These are phyloP conservation scores for Gossypium bickii DNA, from an alignment of 345 rosid genomes.

Conservation along the genomic window DNA sequence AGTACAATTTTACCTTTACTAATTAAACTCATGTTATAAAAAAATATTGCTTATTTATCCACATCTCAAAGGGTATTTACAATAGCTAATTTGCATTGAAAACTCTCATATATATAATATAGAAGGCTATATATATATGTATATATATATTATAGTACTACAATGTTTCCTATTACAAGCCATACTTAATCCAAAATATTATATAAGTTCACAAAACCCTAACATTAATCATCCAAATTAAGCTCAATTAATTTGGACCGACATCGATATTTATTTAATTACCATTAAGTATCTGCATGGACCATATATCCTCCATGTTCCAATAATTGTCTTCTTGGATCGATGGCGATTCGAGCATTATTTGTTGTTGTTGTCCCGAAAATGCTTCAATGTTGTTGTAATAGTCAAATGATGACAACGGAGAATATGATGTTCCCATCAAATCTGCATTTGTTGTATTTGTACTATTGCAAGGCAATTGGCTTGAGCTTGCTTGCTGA, in stretches of 20 bases:
- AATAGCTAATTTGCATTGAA: background rate
- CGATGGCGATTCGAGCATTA: conserved; percentile 18
- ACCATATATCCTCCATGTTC: conserved; percentile 87
- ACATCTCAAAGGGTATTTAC: background rate
- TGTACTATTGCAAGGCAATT: conserved; percentile 27
- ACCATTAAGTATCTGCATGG: conserved; percentile 55
- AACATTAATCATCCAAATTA: background rate
- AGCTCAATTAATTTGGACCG: background rate
- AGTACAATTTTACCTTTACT: too few relatives aligned
- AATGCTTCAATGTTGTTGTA: conserved; percentile 23
- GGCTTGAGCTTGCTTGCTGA: conserved; percentile 45
- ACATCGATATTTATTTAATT: background rate
- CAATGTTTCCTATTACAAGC: conserved; percentile 3
- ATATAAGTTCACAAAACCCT: background rate
- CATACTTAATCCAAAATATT: background rate
- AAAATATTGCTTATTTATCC: background rate
- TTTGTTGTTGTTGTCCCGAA: background rate
- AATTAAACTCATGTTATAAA: too few relatives aligned
- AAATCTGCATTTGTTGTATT: conserved; percentile 28
- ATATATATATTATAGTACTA: background rate
- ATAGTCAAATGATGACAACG: conserved; percentile 31
- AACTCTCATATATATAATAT: background rate
- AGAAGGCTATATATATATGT: background rate
- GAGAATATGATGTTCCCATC: conserved; percentile 46
- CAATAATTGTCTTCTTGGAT: conserved; percentile 53